Evolutionary conservation across 805 yeast genomes (phyloP), one percentile per base, ranked within the genome.

Genomic region (Starmerella apis): DNA sequence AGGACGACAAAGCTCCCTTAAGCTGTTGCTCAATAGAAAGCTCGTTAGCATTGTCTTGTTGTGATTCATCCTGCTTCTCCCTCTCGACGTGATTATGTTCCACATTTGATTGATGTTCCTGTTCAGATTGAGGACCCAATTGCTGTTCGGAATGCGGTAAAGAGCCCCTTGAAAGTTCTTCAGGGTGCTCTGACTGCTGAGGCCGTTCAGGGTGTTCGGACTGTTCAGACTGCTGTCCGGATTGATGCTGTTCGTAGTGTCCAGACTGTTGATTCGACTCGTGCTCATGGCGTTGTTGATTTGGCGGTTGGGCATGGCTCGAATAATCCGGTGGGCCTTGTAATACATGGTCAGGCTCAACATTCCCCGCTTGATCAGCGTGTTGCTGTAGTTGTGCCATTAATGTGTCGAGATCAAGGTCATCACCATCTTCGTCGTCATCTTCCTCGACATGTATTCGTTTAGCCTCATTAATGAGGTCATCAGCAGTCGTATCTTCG

Each of bases 311-410:
- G 35, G n/a, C 35, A 2, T 31, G 16, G 8, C 18, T 14, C 8
- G 16, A 18, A 30, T 10, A 6, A 19, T n/a, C 22, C 2, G 27
- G 9, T 30, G 27, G 19, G 10, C 8, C 2, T 5, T 1, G 27
- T 8, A 30, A 10, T 32, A 20, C 32, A 14, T 24, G 13, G 22
- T 18, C 32, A 20, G 32, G 43, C 43, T 25, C 32, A 16, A 13
- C 25, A 7, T 16, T 22, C 8, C n/a, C 41, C 16, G 43, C 49
- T 38, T 23, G 33, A 25, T 51, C 56, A 4, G 62, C 45, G 38
- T 56, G 60, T 46, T 56, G 57, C 48, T 55, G 56, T 2, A 60
- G 52, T 48, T 59, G 60, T 2, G 60, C 58, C 50, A 59, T 59
- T 14, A 60, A 45, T 23, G 61, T 54, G n/a, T 59, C 63, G 3